A percentile compares a stretch with the other conserved stretches of the same genome.
Conservation (phyloP, 768 basidiomycete genomes). For the Podaxis pistillaris region DNA sequence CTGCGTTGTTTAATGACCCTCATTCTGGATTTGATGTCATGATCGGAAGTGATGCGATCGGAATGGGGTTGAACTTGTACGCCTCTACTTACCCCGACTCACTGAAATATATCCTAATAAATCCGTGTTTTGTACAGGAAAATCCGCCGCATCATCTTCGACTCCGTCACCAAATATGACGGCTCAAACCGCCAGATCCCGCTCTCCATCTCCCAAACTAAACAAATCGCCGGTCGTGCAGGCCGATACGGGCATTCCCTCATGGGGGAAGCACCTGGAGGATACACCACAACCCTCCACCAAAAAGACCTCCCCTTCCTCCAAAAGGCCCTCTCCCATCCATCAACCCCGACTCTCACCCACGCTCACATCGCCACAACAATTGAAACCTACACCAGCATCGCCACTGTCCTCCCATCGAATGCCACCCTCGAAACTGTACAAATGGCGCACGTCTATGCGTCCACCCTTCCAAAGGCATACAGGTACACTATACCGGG, state of each 20-base stretch:
- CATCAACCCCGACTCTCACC: slow-evolving; percentile 44
- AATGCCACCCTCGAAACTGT: slow-evolving; percentile 39
- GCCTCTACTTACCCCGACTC: neutral
- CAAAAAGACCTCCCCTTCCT: slow-evolving; percentile 34
- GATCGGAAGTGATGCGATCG: slow-evolving; percentile 92
- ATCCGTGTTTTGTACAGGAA: slow-evolving; percentile 34
- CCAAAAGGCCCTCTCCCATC: slow-evolving; percentile 47
- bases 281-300: slow-evolving; percentile 16
- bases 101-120: slow-evolving; percentile 40
- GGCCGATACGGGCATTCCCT: slow-evolving; percentile 17
- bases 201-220: slow-evolving; percentile 18
- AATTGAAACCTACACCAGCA: slow-evolving; percentile 13
- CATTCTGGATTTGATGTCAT: slow-evolving; percentile 84
- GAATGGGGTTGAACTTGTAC: slow-evolving; percentile 97
- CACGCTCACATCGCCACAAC: slow-evolving; percentile 46
- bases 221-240: slow-evolving; percentile 20
- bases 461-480: slow-evolving; percentile 41
- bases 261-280: slow-evolving; percentile 11
- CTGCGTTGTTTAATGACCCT: slow-evolving; percentile 86
- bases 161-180: slow-evolving; percentile 11
- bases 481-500: slow-evolving; percentile 34
- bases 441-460: slow-evolving; percentile 47
- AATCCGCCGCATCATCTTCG: slow-evolving; percentile 27
- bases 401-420: slow-evolving; percentile 41
- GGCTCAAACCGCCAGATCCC: neutral